Conservation (phyloP, 2,329 filamentous ascomycete species). For the Neobulgaria alba region DNA sequence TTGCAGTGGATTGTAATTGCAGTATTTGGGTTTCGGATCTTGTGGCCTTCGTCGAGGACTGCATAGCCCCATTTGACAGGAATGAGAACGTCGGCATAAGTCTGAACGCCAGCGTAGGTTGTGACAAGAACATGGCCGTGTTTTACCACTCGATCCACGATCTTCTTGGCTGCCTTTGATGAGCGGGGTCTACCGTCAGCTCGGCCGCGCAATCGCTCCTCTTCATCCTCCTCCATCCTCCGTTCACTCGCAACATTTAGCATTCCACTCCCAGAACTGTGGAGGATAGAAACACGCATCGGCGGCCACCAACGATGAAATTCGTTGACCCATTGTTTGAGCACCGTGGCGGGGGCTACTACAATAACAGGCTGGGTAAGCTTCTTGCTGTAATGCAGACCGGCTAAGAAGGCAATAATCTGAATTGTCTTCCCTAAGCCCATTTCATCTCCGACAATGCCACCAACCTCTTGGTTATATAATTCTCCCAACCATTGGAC, state of each 20-base stretch:
- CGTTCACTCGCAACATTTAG: slow-evolving; percentile 66
- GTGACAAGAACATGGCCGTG: slow-evolving; percentile 92
- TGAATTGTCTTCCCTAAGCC: slow-evolving; percentile 92
- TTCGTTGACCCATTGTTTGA: slow-evolving; percentile 97
- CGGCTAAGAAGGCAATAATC: slow-evolving; percentile 60
- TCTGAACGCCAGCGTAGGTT: slow-evolving; percentile 92
- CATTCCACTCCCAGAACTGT: slow-evolving; percentile 96
- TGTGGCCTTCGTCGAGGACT: slow-evolving; percentile 93
- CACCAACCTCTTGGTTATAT: slow-evolving; percentile 80
- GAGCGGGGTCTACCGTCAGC: slow-evolving; percentile 40
- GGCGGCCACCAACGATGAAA: slow-evolving; percentile 99
- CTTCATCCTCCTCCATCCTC: slow-evolving; percentile 44
- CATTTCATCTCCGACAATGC: slow-evolving; percentile 97
- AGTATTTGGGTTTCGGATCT: slow-evolving; percentile 94
- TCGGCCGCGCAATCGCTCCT: slow-evolving; percentile 37
- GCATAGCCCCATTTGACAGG: slow-evolving; percentile 87
- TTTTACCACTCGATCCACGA: slow-evolving; percentile 72
- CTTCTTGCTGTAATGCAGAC: slow-evolving; percentile 83
- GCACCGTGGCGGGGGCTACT: slow-evolving; percentile 86
- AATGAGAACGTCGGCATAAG: slow-evolving; percentile 75
- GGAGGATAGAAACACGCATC: slow-evolving; percentile 88
- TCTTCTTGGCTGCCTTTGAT: slow-evolving; percentile 63
- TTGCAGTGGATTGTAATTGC: slow-evolving; percentile 94
- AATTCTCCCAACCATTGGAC: slow-evolving; percentile 95
- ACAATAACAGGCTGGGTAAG: slow-evolving; percentile 80